These are phyloP conservation scores for Pseudocercospora macadamiae DNA, from an alignment of 2,329 filamentous ascomycete genomes.

Conservation along the genomic window DNA sequence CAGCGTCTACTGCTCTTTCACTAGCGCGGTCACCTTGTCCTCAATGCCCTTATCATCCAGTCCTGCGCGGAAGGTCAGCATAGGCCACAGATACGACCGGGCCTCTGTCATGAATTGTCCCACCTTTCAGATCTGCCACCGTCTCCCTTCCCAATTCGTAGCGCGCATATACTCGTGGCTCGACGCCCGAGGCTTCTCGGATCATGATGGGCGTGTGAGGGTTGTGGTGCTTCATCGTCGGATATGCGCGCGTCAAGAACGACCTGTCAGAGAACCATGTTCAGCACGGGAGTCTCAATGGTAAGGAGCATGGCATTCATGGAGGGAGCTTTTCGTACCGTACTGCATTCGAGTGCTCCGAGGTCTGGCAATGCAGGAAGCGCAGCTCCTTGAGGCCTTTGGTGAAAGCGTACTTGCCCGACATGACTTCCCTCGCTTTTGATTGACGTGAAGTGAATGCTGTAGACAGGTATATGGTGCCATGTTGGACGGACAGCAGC, in stretches of 20 bases:
- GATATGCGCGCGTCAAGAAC: slow-evolving; percentile 89
- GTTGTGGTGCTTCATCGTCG: slow-evolving; percentile 99
- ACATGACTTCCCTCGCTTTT: too few species aligned
- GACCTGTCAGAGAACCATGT: slow-evolving; percentile 59
- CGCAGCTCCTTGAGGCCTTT: slow-evolving; percentile 90
- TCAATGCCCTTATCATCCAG: slow-evolving; percentile 73
- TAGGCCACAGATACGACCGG: not conserved
- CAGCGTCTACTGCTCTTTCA: slow-evolving; percentile 50
- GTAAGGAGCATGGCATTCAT: not conserved
- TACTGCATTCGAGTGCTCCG: slow-evolving; percentile 83
- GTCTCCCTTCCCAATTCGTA: slow-evolving; percentile 77
- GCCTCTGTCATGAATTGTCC: not conserved
- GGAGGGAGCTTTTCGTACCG: slow-evolving; percentile 65
- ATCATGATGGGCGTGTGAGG: slow-evolving; percentile 91
- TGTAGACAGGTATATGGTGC: too few species aligned
- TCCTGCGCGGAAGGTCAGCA: slow-evolving; percentile 47
- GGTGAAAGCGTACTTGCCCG: slow-evolving; percentile 88
- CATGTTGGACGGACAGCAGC: too few species aligned
- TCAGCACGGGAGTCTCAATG: slow-evolving; percentile 5
- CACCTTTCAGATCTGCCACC: slow-evolving; percentile 64
- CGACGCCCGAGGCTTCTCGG: slow-evolving; percentile 82
- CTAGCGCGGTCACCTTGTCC: slow-evolving; percentile 65
- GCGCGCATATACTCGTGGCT: slow-evolving; percentile 87
- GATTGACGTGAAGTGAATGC: too few species aligned
- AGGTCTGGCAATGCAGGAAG: slow-evolving; percentile 96